Percentiles rank a stretch among this genome's conserved stretches.
Evolutionary conservation across 192 early-diverging fungal genomes (phyloP).

Genomic region (Allomyces javanicus): DNA sequence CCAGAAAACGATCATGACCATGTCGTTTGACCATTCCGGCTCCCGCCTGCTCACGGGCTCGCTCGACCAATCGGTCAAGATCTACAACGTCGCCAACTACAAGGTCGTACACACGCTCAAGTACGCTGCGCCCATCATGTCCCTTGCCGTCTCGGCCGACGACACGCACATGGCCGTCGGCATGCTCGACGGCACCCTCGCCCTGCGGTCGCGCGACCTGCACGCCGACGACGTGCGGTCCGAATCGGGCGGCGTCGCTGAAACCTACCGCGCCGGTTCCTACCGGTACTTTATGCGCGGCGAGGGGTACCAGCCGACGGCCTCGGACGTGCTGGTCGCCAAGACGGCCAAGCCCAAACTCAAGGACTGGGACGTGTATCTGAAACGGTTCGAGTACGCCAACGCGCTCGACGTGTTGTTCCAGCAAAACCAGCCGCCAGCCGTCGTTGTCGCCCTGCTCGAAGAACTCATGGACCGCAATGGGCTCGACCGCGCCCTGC

Average conservation of each 20-base stretch:
- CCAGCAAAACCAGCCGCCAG: conserved; percentile 9
- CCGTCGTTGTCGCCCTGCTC: conserved; percentile 54
- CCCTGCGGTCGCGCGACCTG: conserved; percentile 62
- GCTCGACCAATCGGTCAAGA: conserved; percentile 89
- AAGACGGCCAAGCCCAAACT: conserved; percentile 35
- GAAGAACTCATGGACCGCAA: conserved; percentile 81
- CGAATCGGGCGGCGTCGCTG: conserved; percentile 12
- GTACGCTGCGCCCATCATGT: conserved; percentile 77
- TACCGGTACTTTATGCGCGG: conserved; percentile 57
- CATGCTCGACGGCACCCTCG: conserved; percentile 74
- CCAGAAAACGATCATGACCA: conserved; percentile 84
- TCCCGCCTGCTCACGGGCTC: conserved; percentile 69
- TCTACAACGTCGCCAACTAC: conserved; percentile 72
- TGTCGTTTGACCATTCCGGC: conserved; percentile 60
- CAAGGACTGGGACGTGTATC: conserved; percentile 55
- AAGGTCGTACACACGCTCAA: conserved; percentile 69
- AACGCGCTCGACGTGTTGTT: conserved; percentile 77
- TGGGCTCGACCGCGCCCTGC: conserved; percentile 52
- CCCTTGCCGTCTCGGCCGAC: conserved; percentile 75
- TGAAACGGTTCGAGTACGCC: conserved; percentile 70
- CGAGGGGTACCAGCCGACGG: conserved; percentile 19
- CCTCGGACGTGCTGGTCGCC: conserved; percentile 64
- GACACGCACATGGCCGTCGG: conserved; percentile 77
- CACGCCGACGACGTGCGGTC: conserved; percentile 47
- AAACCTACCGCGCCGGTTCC: conserved; percentile 27